Base-by-base conservation (phyloP, 345 rosid species). In the Rhizophora mangle region DNA sequence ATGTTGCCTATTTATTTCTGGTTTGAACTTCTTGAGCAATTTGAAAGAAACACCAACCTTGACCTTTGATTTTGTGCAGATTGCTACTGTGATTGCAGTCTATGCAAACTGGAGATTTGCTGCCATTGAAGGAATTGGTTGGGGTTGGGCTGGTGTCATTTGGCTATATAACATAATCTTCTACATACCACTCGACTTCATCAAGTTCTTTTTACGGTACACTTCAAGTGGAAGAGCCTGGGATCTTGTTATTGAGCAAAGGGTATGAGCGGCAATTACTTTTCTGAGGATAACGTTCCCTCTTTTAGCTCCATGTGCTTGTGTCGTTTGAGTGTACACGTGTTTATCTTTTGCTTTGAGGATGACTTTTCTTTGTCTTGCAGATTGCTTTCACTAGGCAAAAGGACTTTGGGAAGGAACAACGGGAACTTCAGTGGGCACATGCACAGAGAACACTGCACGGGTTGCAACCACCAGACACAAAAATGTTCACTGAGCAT, bases 131-230 rank as follows among this genome's bases (percentile, higher is more conserved):
- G 98, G 99, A 43, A 95, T 95, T 30, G 99, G 96, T 54, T 95
- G 99, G 99, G 96, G 97, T 69, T 95, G 99, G 99, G 97, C 99
- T 11, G 99, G 97, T 19, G 98, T 95, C 58, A 87, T 95, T 72
- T 95, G 99, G 99, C 94, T 95, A 55, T 95, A 88, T 67, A 95
- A 95, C 78, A 80, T 95, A 62, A 79, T 92, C 56, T 88, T 86
- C 84, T 95, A 95, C 74, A 63, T 95, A 78, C 99, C 98, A 11
- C 97, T 95, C 26, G 99, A 95, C 80, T 60, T 89, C 74, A 81
- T 95, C 63, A 95, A 92, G 90, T 95, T 95, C 89, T 71, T 92
- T 73, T 88, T 81, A 27, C 91, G 98, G 31, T 95, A 95, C 68
- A 89, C 91, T 27, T 85, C 92, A 75, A 95, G 99, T 64, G 99